Evolutionary conservation across 2,329 filamentous ascomycete genomes (phyloP).

Genomic region (Aspergillus ruber): DNA sequence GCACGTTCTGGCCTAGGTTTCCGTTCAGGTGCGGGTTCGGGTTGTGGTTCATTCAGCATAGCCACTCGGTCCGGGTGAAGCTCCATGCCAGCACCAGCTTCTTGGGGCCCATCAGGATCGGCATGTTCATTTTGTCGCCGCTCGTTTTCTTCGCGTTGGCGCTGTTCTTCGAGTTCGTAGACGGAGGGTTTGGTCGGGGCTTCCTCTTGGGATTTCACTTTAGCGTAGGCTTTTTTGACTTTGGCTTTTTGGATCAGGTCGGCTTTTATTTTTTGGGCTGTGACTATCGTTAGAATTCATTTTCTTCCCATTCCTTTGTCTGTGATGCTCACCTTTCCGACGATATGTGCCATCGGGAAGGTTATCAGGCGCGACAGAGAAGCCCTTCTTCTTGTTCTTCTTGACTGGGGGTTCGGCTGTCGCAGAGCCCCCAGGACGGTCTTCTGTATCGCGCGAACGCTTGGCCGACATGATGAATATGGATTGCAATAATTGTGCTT

Average conservation of each 20-base stretch:
- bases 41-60: constrained; percentile 46
- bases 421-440: constrained; percentile 43
- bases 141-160: neutral
- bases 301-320: neutral
- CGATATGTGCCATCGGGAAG: constrained; percentile 83
- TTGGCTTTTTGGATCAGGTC: constrained; percentile 88
- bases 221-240: constrained; percentile 85
- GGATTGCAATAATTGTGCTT: neutral
- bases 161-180: constrained; percentile 24
- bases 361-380: constrained; percentile 81
- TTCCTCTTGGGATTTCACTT: constrained; percentile 62
- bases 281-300: neutral
- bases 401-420: constrained; percentile 32
- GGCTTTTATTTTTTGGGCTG: constrained; percentile 83
- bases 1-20: constrained; percentile 14
- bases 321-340: constrained; percentile 57
- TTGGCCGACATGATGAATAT: constrained; percentile 53
- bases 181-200: constrained; percentile 24
- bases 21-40: constrained; percentile 14
- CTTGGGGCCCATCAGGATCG: constrained; percentile 13
- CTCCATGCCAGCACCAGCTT: constrained; percentile 39
- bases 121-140: constrained; percentile 5
- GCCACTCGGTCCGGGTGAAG: constrained; percentile 57
- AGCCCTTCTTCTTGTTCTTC: constrained; percentile 64
- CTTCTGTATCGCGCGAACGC: constrained; percentile 46